Evolutionary conservation across 2,329 filamentous ascomycete genomes (phyloP), one percentile per base, ranked within the genome.

Genomic region (Arachnomyces sp.): DNA sequence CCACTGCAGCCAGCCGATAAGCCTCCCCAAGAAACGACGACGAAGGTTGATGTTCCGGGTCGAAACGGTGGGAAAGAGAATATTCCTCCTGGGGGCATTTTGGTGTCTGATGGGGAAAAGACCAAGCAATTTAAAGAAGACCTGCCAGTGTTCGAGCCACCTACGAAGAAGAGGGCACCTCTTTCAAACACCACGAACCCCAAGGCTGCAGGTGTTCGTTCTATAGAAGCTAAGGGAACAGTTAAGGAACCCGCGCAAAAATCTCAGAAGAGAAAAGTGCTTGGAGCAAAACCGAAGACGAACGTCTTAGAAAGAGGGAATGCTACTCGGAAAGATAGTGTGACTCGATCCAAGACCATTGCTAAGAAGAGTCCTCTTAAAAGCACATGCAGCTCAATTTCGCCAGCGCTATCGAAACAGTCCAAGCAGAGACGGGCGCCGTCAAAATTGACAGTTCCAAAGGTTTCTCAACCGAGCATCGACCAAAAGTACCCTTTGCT

Each of bases 31-130:
- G 66, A 65, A 34, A 52, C 56, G 6, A 59, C 60, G 3, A 57
- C 62, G 31, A 54, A 57, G 13, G 51, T 61, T 32, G 72, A 78
- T 49, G 53, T 72, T n/a, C 51, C 63, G 43, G 76, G 75, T 16
- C 67, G 67, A 36, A 73, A 74, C 28, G 69, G 68, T 3, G 78
- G 78, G 4, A 82, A 82, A 50, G 78, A 82, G 54, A 82, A 82
- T 46, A 52, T 79, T 4, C 76, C 76, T 11, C 78, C 77, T 1
- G 69, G 69, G 3, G 38, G 47, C 25, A 21, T 52, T 9, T 15
- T 50, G 11, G 29, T 40, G 28, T 17, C 32, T 15, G 28, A 15
- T 28, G 40, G 45, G 8, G 35, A 48, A 34, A 53, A 56, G 25
- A 44, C 40, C 2, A 54, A 53, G 25, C 33, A 31, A 16, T 36